Conservation (phyloP, 169 alveolate species). For the Pseudocohnilembus persalinus region DNA sequence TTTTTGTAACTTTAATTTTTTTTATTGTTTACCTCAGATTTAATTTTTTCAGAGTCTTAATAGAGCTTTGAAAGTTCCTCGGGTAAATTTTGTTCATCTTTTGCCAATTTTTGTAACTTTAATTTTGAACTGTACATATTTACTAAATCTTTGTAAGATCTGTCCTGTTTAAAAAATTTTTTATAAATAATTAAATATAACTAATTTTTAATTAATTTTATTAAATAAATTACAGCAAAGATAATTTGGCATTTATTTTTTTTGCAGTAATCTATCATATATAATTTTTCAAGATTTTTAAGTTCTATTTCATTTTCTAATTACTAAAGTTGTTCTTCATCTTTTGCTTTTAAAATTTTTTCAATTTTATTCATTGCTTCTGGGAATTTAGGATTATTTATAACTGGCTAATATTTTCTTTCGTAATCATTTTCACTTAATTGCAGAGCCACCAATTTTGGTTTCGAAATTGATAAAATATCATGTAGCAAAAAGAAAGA, state of each 20-base stretch:
- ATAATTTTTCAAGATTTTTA: constrained; percentile 23
- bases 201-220: too few species aligned
- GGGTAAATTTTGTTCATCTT: neutral
- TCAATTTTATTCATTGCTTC: constrained; percentile 19
- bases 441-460: constrained; percentile 12
- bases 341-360: neutral
- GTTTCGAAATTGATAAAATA: constrained; percentile 15
- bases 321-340: constrained; percentile 6
- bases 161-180: neutral
- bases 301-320: constrained; percentile 11
- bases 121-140: constrained; percentile 11
- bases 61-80: too few species aligned
- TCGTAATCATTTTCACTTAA: constrained; percentile 26
- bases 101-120: neutral
- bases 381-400: constrained; percentile 22
- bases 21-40: too few species aligned
- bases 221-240: neutral
- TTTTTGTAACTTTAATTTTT: too few species aligned
- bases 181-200: too few species aligned
- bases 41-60: too few species aligned
- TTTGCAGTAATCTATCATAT: constrained; percentile 20
- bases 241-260: constrained; percentile 21
- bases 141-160: neutral
- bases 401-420: neutral
- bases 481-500: constrained; percentile 9